Base-by-base conservation (phyloP, 148 eudicot genomes). In the Limonium bicolor region DNA sequence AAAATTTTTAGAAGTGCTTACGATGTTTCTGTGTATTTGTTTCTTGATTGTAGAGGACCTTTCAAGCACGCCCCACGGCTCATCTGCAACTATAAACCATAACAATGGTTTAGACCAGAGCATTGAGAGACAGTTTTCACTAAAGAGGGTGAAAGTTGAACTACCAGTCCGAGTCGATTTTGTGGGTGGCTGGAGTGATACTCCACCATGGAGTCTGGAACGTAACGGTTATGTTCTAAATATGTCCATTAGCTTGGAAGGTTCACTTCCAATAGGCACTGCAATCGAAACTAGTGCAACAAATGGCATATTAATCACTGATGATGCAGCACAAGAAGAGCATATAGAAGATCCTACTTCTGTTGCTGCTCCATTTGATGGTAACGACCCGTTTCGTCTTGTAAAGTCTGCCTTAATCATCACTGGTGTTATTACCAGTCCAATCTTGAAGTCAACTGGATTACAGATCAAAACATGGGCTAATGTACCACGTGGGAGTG, bases 161-260 rank as follows among this genome's bases (percentile, higher is more conserved):
- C 65, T 90, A 64, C 99, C 95, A 23, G 99, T 80, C 36, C 87
- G 99, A 10, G 82, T 90, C 31, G 99, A 90, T 62, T 85, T 90
- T 64, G 95, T 76, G 53, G 99, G 99, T 43, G 99, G 99, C 40
- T 90, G 99, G 99, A 90, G 99, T 51, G 99, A 90, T 72, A 90
- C 99, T 36, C 99, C 99, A 36, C 99, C 95, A 23, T 90, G 99
- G 99, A 90, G 99, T 57, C 71, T 90, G 58, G 99, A 90, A 64
- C 93, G 95, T 36, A 76, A 88, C 48, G 99, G 99, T 48, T 81
- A 88, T 39, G 99, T 90, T 51, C 64, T 90, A 26, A 90, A 90
- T 66, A 84, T 90, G 95, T 95, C 99, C 51, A 73, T 90, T 42
- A 77, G 60, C 47, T 60, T 90, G 50, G 78, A 73, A 50, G 77